Evolutionary conservation across 306 rosid species (phyloP), one percentile per base, ranked within the genome.

Genomic region (Boehmeria nivea): DNA sequence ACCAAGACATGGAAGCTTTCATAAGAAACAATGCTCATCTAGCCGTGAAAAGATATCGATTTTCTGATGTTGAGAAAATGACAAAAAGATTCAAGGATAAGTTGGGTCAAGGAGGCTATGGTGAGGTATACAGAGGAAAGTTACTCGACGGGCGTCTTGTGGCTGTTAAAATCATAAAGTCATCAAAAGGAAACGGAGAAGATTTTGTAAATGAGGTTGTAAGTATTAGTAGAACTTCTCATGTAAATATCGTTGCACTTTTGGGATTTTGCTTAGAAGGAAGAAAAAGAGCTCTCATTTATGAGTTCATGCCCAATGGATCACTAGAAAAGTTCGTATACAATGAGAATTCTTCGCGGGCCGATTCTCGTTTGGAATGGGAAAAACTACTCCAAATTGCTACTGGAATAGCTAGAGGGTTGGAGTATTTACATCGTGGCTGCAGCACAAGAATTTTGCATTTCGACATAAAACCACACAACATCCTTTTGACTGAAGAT

Each of bases 31-130:
- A 60, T 23, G 81, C 69, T 40, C 58, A 61, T 40, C 50, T 55
- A 10, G 12, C 64, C 19, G 28, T 43, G 1, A 67, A 64, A 36
- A 67, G 78, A 73, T 68, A 64, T 8, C 77, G 14, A 28, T 81
- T 47, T 33, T 64, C 64, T 0, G 78, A 64, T 16, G 40, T 81
- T n/a, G 64, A 60, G 27, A 70, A 68, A 61, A 70, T 81, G 69
- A 73, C 87, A 49, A 53, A 60, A 6, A 67, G 64, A 14, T 77
- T 81, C 43, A 24, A 61, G 48, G 60, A 48, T 3, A 77, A 74
- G 60, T 12, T 74, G n/a, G 87, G 83, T 31, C 23, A 67, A 61
- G 87, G 83, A 12, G 81, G 87, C 43, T 81, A 53, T 54, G 82
- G 79, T 21, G 40, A 5, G 20, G 85, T 72, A 1, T 79, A 51